Conservation (phyloP, 441 rosid species). For the Erodium texanum region DNA sequence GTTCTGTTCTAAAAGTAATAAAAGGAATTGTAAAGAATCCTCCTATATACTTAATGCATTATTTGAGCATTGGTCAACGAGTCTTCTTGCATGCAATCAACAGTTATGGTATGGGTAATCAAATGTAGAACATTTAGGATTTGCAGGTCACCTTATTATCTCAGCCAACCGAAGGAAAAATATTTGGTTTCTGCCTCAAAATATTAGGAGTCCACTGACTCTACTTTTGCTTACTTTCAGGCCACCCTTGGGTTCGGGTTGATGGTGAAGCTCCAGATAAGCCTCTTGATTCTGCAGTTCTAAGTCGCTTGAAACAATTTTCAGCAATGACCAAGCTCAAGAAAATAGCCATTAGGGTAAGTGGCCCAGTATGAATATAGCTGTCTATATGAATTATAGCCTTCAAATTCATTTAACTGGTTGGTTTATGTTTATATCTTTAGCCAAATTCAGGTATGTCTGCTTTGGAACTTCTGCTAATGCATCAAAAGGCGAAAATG, state of each 20-base stretch:
- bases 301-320: constrained; percentile 76
- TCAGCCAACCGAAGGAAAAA: neutral
- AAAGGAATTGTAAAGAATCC: neutral
- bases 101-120: neutral
- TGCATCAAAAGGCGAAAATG: neutral
- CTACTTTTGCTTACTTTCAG: constrained; percentile 27
- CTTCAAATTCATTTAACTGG: neutral
- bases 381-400: neutral
- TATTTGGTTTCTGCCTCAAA: neutral
- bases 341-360: constrained; percentile 79
- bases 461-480: neutral
- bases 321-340: constrained; percentile 96
- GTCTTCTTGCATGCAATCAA: neutral
- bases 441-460: neutral
- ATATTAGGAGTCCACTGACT: neutral
- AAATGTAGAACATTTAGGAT: neutral
- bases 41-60: neutral
- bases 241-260: constrained; percentile 91
- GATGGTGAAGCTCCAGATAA: constrained; percentile 78
- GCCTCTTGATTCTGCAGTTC: constrained; percentile 91
- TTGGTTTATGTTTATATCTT: neutral
- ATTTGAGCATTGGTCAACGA: neutral
- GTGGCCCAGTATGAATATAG: constrained; percentile 8
- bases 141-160: neutral
- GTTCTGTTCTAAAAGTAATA: neutral